Evolutionary conservation across 108 stramenopile species (phyloP).

Genomic region (Skeletonema potamos): DNA sequence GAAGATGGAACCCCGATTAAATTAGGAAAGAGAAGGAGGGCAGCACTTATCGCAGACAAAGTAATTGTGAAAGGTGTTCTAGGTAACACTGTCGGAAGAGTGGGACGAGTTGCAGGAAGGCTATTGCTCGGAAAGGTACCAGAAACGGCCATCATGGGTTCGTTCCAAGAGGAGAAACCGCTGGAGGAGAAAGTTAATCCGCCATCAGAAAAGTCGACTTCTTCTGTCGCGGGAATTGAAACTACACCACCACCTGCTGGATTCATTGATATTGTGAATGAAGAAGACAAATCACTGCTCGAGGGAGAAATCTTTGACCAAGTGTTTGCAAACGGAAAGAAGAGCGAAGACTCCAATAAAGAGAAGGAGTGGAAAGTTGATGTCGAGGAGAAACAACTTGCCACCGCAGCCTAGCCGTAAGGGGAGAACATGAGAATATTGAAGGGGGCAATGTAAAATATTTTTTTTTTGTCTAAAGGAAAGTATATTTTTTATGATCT

Average conservation of each 20-base stretch:
- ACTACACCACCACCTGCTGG: not conserved
- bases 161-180: slow-evolving; percentile 60
- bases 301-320: slow-evolving; percentile 58
- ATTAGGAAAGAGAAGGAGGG: slow-evolving; percentile 58
- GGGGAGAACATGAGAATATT: not conserved
- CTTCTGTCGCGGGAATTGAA: slow-evolving; percentile 13
- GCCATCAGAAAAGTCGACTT: not conserved
- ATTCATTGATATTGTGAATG: slow-evolving; percentile 17
- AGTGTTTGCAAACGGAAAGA: slow-evolving; percentile 44
- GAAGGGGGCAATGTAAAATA: not conserved
- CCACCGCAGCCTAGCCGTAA: slow-evolving; percentile 1
- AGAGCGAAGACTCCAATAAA: not conserved
- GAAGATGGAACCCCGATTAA: slow-evolving; percentile 53
- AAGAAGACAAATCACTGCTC: slow-evolving; percentile 47
- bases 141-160: slow-evolving; percentile 71
- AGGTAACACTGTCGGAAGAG: slow-evolving; percentile 74
- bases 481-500: not conserved
- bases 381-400: slow-evolving; percentile 20
- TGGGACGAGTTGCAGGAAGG: slow-evolving; percentile 55
- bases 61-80: slow-evolving; percentile 60
- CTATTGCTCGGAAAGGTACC: slow-evolving; percentile 74
- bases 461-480: not conserved
- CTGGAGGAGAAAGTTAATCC: slow-evolving; percentile 6
- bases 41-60: slow-evolving; percentile 61
- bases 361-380: slow-evolving; percentile 46